A percentile compares a stretch with the other conserved stretches of the same genome.
Evolutionary conservation across 139 green algal genomes (phyloP).

Genomic region (Chlorella sp.): DNA sequence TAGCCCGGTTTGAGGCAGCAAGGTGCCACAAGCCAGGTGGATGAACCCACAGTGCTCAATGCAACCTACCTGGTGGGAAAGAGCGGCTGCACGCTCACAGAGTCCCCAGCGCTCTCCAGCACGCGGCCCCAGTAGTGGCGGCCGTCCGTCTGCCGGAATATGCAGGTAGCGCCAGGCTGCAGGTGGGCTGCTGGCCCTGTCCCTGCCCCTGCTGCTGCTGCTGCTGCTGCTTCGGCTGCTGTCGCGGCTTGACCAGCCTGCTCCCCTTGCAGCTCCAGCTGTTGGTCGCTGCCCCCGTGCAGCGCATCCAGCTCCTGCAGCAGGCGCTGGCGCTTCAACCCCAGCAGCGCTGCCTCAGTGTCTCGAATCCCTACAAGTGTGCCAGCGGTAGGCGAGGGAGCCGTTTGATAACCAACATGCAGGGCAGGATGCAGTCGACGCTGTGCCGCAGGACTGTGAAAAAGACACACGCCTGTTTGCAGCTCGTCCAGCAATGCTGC

Average conservation of each 20-base stretch:
- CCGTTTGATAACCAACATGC: too few relatives aligned
- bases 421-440: too few relatives aligned
- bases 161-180: not conserved
- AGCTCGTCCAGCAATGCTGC: slow-evolving; percentile 25
- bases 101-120: not conserved
- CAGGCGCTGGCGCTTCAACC: slow-evolving; percentile 22
- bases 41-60: not conserved
- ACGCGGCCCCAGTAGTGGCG: slow-evolving; percentile 11
- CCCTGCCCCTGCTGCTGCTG: not conserved
- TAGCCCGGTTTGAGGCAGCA: too few relatives aligned
- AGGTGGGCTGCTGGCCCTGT: not conserved
- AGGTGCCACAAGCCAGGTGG: too few relatives aligned
- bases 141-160: slow-evolving; percentile 28
- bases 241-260: too few relatives aligned
- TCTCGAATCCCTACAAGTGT: not conserved
- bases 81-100: not conserved
- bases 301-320: slow-evolving; percentile 11
- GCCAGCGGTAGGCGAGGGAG: too few relatives aligned
- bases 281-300: not conserved
- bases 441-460: too few relatives aligned
- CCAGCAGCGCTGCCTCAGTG: slow-evolving; percentile 12
- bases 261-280: too few relatives aligned
- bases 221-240: too few relatives aligned
- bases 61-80: slow-evolving; percentile 28
- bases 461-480: too few relatives aligned